Percentiles rank a stretch among this genome's conserved stretches.
These are phyloP conservation scores for Sporothrix protearum DNA, from an alignment of 2,329 filamentous ascomycete species.

Conservation along the genomic window DNA sequence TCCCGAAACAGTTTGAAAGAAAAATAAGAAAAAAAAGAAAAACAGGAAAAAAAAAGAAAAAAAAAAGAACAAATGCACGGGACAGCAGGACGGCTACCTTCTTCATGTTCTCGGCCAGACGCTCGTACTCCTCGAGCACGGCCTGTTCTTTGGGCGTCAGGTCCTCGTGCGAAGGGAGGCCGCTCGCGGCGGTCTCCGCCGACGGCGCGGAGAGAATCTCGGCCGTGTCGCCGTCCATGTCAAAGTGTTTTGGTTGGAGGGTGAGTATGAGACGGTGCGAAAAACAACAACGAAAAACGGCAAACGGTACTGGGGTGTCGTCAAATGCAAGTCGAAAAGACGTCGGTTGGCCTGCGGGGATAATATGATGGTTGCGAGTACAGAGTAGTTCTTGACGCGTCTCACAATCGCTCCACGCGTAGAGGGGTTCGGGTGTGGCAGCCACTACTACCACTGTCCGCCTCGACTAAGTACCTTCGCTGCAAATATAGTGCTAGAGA, in stretches of 20 bases:
- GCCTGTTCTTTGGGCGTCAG: constrained; percentile 85
- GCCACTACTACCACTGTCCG: not conserved
- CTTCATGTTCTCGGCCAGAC: constrained; percentile 85
- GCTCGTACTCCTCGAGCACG: constrained; percentile 88
- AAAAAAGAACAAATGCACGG: constrained; percentile 13
- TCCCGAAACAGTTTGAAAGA: too few relatives aligned
- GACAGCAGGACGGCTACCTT: constrained; percentile 52
- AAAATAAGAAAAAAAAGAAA: too few relatives aligned
- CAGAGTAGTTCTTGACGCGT: constrained; percentile 4
- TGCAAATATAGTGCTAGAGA: not conserved
- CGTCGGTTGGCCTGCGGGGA: not conserved
- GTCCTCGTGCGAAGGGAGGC: constrained; percentile 38
- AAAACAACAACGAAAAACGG: too few relatives aligned
- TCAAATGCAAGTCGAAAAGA: not conserved
- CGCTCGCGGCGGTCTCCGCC: constrained; percentile 2
- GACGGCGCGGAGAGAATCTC: constrained; percentile 22
- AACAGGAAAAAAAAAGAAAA: too few relatives aligned
- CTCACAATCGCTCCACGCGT: constrained; percentile 10
- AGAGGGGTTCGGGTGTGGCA: constrained; percentile 10
- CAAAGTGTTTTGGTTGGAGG: not conserved
- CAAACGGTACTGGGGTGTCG: not conserved
- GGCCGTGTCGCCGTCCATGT: constrained; percentile 25
- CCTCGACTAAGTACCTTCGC: not conserved
- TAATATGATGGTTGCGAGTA: not conserved
- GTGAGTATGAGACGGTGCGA: not conserved